Conservation (phyloP, 805 yeast genomes). For the Candida boleticola region DNA sequence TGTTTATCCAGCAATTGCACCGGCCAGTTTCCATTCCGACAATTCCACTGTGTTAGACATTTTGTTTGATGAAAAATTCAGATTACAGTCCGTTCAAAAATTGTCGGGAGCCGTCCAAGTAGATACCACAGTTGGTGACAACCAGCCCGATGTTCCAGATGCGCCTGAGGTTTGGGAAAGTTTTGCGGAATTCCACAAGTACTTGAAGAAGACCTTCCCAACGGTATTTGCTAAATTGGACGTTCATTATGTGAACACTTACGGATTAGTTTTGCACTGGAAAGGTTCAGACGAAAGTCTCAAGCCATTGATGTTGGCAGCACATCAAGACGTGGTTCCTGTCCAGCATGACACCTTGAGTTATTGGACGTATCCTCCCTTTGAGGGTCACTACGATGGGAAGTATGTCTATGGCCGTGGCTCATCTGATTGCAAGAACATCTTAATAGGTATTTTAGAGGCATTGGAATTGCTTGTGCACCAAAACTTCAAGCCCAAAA, state of each 20-base stretch:
- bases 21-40: constrained; percentile 18
- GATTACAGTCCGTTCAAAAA: constrained; percentile 37
- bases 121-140: constrained; percentile 63
- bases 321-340: constrained; percentile 84
- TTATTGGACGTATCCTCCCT: constrained; percentile 70
- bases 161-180: constrained; percentile 49
- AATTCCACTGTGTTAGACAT: constrained; percentile 30
- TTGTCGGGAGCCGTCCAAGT: constrained; percentile 60
- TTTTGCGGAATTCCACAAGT: constrained; percentile 46
- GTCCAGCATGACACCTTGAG: constrained; percentile 54
- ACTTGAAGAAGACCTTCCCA: constrained; percentile 56
- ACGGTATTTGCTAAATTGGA: constrained; percentile 45
- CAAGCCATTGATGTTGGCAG: constrained; percentile 68
- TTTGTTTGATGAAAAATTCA: constrained; percentile 22
- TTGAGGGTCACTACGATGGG: constrained; percentile 60
- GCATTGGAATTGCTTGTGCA: constrained; percentile 55
- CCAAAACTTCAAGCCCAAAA: constrained; percentile 54
- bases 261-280: constrained; percentile 65
- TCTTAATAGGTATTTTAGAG: constrained; percentile 64
- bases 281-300: constrained; percentile 54
- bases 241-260: constrained; percentile 56
- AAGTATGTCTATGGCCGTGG: constrained; percentile 74
- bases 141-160: constrained; percentile 46
- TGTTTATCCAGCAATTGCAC: constrained; percentile 19
- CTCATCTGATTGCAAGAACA: constrained; percentile 69